Evolutionary conservation across 805 yeast species (phyloP), one percentile per base, ranked within the genome.

Genomic region (Pichia sporocuriosa): DNA sequence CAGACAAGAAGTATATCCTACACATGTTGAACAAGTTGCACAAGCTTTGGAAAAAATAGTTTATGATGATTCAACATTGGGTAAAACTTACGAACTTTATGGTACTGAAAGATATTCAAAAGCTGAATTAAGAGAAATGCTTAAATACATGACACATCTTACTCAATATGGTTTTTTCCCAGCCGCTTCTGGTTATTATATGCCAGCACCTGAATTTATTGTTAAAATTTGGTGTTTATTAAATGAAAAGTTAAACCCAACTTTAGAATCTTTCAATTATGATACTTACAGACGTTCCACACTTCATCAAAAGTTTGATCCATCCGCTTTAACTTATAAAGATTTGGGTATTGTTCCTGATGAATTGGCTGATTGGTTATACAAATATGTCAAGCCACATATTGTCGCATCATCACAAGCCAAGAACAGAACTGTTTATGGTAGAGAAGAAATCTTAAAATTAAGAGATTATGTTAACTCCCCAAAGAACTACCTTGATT

Each of bases 21-120:
- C 79, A n/a, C 86, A 82, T 57, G 86, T 79, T 29, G 51, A 68
- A 37, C 95, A 86, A 57, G 88, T 85, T 43, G 90, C 93, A 19
- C 67, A 73, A 49, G 95, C 84, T 4, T 68, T 86, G 51, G 93
- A 83, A 66, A 72, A 68, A 51, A 84, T 86, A 52, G 89, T 85
- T 9, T 85, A 67, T 59, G 89, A 86, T 59, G 95, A 86, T 61
- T 67, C 84, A 40, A 85, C 95, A 17, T 70, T 71, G 12, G 95
- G 94, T 46, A 73, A 82, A 62, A 71, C 81, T 38, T 86, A 64
- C 62, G 95, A 86, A 65, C 71, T 86, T 49, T 69, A 65, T 54
- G 95, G 95, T 11, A 73, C 79, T n/a, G 83, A 83, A 61, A 68
- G 70, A 53, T 75, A 77, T 60, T 58, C 80, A 10, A 70, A 72